phyloP scores from a whole-genome alignment of 73 alveolate genomes.

The Symbiodinium natans region DNA sequence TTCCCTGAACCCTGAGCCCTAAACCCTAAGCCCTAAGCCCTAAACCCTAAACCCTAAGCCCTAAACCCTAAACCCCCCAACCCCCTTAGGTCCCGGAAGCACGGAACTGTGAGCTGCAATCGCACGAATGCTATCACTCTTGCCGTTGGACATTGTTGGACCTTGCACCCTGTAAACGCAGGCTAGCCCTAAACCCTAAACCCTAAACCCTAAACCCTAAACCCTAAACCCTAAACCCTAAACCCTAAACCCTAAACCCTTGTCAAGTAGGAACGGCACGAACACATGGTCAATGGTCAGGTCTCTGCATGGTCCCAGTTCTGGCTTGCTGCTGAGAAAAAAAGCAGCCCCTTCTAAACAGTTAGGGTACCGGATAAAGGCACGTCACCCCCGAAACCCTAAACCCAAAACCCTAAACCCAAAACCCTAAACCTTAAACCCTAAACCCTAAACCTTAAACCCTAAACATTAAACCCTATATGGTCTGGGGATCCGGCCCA shows the following conservation, averaged over 20 bases:
- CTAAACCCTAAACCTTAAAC: not conserved
- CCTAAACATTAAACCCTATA: not conserved
- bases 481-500: constrained; percentile 8
- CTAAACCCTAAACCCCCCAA: not conserved
- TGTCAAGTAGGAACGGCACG: too few relatives aligned
- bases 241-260: not conserved
- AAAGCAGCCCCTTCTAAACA: not conserved
- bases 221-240: not conserved
- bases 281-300: too few relatives aligned
- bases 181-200: not conserved
- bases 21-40: not conserved
- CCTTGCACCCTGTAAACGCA: too few relatives aligned
- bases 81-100: too few relatives aligned
- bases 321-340: too few relatives aligned
- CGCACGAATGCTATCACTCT: too few relatives aligned
- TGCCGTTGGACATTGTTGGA: too few relatives aligned
- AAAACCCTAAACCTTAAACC: not conserved
- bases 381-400: not conserved
- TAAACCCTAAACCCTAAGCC: not conserved
- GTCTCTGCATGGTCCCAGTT: too few relatives aligned
- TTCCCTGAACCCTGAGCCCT: not conserved
- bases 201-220: not conserved
- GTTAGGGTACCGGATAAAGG: not conserved
- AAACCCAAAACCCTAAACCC: not conserved
- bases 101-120: too few relatives aligned